Conservation (phyloP, 2,329 filamentous ascomycete species). For the Diplodia intermedia region DNA sequence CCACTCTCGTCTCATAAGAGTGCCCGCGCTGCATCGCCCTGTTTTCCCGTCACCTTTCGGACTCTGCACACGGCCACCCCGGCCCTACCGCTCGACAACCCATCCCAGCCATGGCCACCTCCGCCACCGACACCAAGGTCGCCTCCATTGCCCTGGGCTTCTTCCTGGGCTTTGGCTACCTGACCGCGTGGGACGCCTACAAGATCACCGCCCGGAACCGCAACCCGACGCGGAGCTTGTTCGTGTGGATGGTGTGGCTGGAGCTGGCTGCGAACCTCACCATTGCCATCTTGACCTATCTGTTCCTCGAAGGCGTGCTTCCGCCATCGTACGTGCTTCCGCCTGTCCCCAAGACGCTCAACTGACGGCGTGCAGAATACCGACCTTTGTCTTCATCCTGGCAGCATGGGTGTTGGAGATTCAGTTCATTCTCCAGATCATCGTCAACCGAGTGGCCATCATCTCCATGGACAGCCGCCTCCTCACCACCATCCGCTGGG, state of each 20-base stretch:
- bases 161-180: constrained; percentile 28
- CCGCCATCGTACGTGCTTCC: constrained; percentile 40
- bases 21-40: background rate
- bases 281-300: constrained; percentile 51
- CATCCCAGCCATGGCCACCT: constrained; percentile 1
- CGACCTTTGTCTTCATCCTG: constrained; percentile 35
- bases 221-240: constrained; percentile 36
- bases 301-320: constrained; percentile 50
- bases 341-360: background rate
- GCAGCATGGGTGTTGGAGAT: constrained; percentile 56
- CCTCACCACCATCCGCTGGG: constrained; percentile 35
- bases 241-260: constrained; percentile 56
- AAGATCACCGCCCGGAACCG: constrained; percentile 22
- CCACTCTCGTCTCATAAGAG: constrained; percentile 10
- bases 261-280: constrained; percentile 52
- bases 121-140: constrained; percentile 16
- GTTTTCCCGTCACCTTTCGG: background rate
- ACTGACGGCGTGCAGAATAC: background rate
- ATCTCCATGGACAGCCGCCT: constrained; percentile 36
- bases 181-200: constrained; percentile 28
- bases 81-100: background rate
- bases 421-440: constrained; percentile 38
- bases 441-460: constrained; percentile 42
- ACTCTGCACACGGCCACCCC: background rate
- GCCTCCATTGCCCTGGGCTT: constrained; percentile 27